Evolutionary conservation across 177 flowering plant species (phyloP).

Genomic region (Vitis hybrid): DNA sequence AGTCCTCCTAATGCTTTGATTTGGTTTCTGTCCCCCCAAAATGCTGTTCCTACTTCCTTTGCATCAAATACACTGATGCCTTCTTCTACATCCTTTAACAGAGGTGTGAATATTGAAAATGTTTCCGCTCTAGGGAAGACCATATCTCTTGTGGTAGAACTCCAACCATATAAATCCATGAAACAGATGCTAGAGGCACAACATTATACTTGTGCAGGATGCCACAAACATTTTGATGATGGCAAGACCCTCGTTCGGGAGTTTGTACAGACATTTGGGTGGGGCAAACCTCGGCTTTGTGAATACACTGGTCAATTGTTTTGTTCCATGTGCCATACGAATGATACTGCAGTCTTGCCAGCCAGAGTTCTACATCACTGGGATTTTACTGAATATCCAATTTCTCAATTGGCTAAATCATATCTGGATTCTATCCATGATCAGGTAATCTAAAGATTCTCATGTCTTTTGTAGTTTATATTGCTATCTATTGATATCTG

Average conservation of each 20-base stretch:
- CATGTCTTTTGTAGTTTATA: background rate
- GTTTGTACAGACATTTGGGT: constrained; percentile 73
- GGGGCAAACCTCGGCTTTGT: constrained; percentile 96
- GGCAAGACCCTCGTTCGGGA: constrained; percentile 61
- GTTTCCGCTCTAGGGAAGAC: constrained; percentile 63
- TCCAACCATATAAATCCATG: constrained; percentile 55
- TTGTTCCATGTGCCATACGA: constrained; percentile 87
- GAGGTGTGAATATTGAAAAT: constrained; percentile 24
- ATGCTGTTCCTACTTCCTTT: constrained; percentile 38
- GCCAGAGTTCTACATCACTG: constrained; percentile 89
- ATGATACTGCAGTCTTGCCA: constrained; percentile 88
- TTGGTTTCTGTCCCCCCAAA: constrained; percentile 74
- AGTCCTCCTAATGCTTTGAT: constrained; percentile 48
- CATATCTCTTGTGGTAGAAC: constrained; percentile 73
- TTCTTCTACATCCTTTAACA: constrained; percentile 14
- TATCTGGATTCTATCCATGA: constrained; percentile 85
- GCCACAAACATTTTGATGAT: constrained; percentile 71
- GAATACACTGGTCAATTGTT: constrained; percentile 91
- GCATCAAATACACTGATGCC: constrained; percentile 25
- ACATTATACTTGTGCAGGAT: constrained; percentile 84
- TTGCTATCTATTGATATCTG: background rate
- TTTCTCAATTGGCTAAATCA: constrained; percentile 91
- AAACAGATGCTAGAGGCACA: constrained; percentile 84
- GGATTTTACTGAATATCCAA: constrained; percentile 87
- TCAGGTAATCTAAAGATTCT: constrained; percentile 49